Base-by-base conservation (phyloP, 352 stramenopile species). In the Elongisporangium anandrum region DNA sequence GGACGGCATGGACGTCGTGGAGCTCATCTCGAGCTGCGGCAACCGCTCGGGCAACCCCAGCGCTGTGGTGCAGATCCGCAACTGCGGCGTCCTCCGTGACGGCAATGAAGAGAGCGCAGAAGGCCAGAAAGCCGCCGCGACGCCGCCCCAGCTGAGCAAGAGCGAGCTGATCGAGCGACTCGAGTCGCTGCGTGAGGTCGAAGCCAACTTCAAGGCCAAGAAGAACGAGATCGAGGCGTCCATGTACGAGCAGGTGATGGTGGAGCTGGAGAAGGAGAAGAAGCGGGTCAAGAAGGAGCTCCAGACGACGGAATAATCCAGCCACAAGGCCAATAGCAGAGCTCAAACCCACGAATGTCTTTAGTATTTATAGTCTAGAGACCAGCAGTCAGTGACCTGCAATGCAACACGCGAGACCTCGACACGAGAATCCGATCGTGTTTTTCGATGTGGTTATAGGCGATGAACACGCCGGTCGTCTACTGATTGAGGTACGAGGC, bases 371-470 rank as follows among this genome's bases (percentile, higher is more conserved):
- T n/a, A n/a, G n/a, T n/a, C n/a, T n/a, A n/a, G n/a, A n/a, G n/a
- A n/a, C n/a, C n/a, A n/a, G n/a, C n/a, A n/a, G n/a, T n/a, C n/a
- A n/a, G n/a, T n/a, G n/a, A n/a, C n/a, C n/a, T n/a, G n/a, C n/a
- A 34, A 66, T 41, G 29, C 29, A 9, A 8, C 29, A 9, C 9
- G 5, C 24, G 19, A 54, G 19, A 29, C 17, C 26, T 52, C 55
- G 64, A 4, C 19, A 26, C 8, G 67, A 81, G 13, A 95, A 97
- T 66, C 90, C 90, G 50, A 75, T 95, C 55, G 96, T 99, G 47
- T 99, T 95, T 67, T 89, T 99, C 56, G 97, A 99, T 66, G 92
- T 99, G 56, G 83, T 87, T 64, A 88, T 98, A 56, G 95, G 85
- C 23, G 93, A 95, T 34, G 68, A 88, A 57, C 64, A 70, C 38